phyloP scores from a whole-genome alignment of 371 early-diverging fungal genomes.

The Choanephora cucurbitarum region DNA sequence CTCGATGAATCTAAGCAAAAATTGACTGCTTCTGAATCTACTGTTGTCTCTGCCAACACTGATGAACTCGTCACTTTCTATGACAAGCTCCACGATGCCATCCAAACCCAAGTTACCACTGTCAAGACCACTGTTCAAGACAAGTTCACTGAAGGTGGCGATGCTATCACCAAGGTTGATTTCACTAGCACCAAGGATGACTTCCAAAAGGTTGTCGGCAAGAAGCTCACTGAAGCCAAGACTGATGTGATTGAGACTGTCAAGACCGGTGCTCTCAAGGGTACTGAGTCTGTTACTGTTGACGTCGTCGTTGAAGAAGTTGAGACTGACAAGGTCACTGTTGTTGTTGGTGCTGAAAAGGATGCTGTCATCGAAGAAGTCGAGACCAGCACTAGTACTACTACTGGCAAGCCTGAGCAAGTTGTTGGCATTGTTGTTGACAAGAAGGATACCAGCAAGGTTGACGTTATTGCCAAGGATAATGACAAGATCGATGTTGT shows the following conservation, averaged over 20 bases:
- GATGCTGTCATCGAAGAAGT: background rate
- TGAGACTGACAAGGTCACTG: background rate
- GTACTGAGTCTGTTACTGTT: background rate
- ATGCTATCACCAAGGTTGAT: background rate
- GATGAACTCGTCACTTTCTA: background rate
- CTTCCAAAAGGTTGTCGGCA: background rate
- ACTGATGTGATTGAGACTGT: background rate
- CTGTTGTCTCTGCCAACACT: background rate
- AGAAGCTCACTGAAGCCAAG: background rate
- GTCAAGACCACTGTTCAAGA: constrained; percentile 9
- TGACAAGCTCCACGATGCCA: constrained; percentile 2
- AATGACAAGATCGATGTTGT: constrained; percentile 1
- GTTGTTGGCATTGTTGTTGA: background rate
- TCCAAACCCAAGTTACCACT: constrained; percentile 7
- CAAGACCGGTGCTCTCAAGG: background rate
- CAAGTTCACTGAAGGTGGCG: background rate
- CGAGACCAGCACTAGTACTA: background rate
- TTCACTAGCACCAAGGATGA: constrained; percentile 4
- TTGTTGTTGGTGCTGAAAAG: constrained; percentile 3
- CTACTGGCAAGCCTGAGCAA: background rate
- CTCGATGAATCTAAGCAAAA: background rate
- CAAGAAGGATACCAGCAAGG: background rate
- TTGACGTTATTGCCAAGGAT: constrained; percentile 4
- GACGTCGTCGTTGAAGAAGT: background rate
- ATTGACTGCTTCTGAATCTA: background rate